A percentile compares a stretch with the other conserved stretches of the same genome.
Conservation (phyloP, 2,329 filamentous ascomycete species). For the Pseudopithomyces chartarum region DNA sequence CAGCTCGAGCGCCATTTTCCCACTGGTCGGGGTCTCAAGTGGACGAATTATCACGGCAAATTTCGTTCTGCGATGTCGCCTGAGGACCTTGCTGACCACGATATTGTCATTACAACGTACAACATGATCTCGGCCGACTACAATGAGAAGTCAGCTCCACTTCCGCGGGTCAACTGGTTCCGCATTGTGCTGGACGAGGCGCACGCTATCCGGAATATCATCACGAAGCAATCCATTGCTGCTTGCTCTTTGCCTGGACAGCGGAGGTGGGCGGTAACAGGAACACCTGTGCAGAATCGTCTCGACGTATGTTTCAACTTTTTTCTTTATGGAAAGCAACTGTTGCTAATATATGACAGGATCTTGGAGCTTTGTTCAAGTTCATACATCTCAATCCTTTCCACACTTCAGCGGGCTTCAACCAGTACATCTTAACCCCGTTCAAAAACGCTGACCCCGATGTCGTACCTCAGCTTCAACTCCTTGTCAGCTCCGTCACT, state of each 20-base stretch:
- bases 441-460: conserved; percentile 87
- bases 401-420: conserved; percentile 75
- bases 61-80: conserved; percentile 67
- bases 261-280: conserved; percentile 95
- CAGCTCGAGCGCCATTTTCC: conserved; percentile 85
- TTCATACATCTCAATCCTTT: conserved; percentile 88
- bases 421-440: conserved; percentile 77
- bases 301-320: conserved; percentile 55
- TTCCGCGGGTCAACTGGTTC: conserved; percentile 87
- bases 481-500: conserved; percentile 93
- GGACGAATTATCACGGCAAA: conserved; percentile 85
- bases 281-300: conserved; percentile 92
- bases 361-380: conserved; percentile 82
- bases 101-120: conserved; percentile 92
- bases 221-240: conserved; percentile 80
- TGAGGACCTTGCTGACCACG: conserved; percentile 70
- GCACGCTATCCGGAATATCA: conserved; percentile 88
- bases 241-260: conserved; percentile 79
- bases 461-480: conserved; percentile 81
- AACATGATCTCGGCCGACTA: conserved; percentile 84
- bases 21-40: conserved; percentile 63
- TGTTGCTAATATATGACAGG: conserved; percentile 42
- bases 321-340: no score
- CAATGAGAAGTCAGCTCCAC: conserved; percentile 62
- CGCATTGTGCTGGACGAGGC: conserved; percentile 93